phyloP scores from a whole-genome alignment of 768 basidiomycete species.

The Tremella yokohamensis region DNA sequence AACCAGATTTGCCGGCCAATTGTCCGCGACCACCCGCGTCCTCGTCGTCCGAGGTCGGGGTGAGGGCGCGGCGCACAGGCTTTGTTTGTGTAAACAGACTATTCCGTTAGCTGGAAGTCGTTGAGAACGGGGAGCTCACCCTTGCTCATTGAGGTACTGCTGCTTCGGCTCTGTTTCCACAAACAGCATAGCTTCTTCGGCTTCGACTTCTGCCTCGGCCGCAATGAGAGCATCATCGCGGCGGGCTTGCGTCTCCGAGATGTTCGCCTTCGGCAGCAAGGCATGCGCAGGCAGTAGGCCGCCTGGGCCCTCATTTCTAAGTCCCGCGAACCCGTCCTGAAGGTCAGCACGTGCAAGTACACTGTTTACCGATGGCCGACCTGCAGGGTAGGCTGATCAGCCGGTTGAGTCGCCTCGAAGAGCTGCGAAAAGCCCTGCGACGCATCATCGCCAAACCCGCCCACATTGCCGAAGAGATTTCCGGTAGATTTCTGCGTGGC shows the following conservation, averaged over 20 bases:
- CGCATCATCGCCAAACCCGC: slow-evolving; percentile 29
- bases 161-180: slow-evolving; percentile 19
- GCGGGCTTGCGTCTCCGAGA: slow-evolving; percentile 39
- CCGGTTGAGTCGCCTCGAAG: slow-evolving; percentile 41
- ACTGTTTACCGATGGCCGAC: slow-evolving; percentile 15
- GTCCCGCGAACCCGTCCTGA: slow-evolving; percentile 25
- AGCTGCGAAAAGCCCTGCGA: slow-evolving; percentile 45
- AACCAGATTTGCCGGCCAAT: neutral
- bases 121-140: slow-evolving; percentile 22
- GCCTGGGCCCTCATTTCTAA: slow-evolving; percentile 13
- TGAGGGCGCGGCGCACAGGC: slow-evolving; percentile 15
- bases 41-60: neutral
- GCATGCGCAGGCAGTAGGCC: slow-evolving; percentile 31
- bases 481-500: neutral
- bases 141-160: slow-evolving; percentile 43
- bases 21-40: neutral
- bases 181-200: slow-evolving; percentile 14
- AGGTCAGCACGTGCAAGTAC: neutral
- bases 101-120: neutral
- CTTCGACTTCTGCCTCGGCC: slow-evolving; percentile 31
- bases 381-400: neutral
- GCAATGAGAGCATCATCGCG: slow-evolving; percentile 41
- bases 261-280: slow-evolving; percentile 32
- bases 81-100: slow-evolving; percentile 45
- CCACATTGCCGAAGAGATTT: slow-evolving; percentile 19